These are phyloP conservation scores for Reutealis trisperma DNA, from an alignment of 345 rosid species.

Conservation along the genomic window DNA sequence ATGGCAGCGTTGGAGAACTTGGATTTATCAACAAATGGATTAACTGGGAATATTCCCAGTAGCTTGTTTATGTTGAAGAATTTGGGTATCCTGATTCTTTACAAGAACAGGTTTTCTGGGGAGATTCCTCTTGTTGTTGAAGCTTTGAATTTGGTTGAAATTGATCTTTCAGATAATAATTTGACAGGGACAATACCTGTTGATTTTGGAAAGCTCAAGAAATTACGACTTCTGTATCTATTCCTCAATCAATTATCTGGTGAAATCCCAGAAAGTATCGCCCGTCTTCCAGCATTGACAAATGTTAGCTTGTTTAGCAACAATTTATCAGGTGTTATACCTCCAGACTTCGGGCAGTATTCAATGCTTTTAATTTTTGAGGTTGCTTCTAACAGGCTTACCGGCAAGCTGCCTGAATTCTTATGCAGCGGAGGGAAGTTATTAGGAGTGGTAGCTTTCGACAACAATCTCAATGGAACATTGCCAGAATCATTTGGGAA, in stretches of 20 bases:
- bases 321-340: constrained; percentile 51
- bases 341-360: constrained; percentile 51
- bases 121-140: constrained; percentile 46
- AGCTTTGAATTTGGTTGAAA: constrained; percentile 23
- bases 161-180: constrained; percentile 50
- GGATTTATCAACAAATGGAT: constrained; percentile 17
- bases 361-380: constrained; percentile 40
- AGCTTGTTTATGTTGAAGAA: constrained; percentile 47
- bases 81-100: constrained; percentile 36
- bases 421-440: constrained; percentile 48
- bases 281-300: constrained; percentile 42
- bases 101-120: constrained; percentile 34
- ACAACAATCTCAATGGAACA: constrained; percentile 48
- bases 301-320: constrained; percentile 46
- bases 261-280: constrained; percentile 47
- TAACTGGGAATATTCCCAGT: constrained; percentile 48
- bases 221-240: constrained; percentile 19
- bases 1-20: no score
- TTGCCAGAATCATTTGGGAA: constrained; percentile 53
- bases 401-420: constrained; percentile 49
- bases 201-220: constrained; percentile 47
- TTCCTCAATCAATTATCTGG: constrained; percentile 51
- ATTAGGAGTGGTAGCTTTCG: constrained; percentile 37
- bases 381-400: constrained; percentile 42
- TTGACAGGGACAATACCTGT: constrained; percentile 53